Conservation (phyloP, 371 early-diverging fungal genomes). For the Capillidium rhysosporum region DNA sequence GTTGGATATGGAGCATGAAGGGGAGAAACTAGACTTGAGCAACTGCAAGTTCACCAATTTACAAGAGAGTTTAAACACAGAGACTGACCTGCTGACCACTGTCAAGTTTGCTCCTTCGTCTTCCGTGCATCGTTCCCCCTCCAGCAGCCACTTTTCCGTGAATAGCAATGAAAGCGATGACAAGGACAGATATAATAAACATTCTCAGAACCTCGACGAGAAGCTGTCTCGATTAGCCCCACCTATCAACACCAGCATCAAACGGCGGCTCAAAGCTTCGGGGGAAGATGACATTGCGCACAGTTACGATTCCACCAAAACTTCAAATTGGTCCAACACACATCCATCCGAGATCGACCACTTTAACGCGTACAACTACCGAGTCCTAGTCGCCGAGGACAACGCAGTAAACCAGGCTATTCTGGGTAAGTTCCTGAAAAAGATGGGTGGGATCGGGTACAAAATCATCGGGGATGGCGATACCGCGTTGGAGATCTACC, state of each 20-base stretch:
- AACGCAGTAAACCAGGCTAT: slow-evolving; percentile 5
- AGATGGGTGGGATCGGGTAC: slow-evolving; percentile 1
- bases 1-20: not conserved
- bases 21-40: no score
- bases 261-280: not conserved
- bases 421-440: not conserved
- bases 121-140: not conserved
- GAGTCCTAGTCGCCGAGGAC: slow-evolving; percentile 1
- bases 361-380: not conserved
- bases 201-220: no score
- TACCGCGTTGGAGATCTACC: not conserved
- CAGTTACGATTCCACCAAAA: no score
- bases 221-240: no score
- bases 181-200: no score
- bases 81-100: not conserved
- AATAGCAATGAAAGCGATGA: not conserved
- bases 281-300: not conserved
- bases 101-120: not conserved
- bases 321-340: not conserved
- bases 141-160: not conserved
- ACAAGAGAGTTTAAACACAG: not conserved
- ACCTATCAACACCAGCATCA: not conserved
- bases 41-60: no score
- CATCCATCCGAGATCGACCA: not conserved
- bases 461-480: not conserved